Evolutionary conservation across 495 filamentous ascomycete genomes (phyloP).

Genomic region (Podospora sp.): DNA sequence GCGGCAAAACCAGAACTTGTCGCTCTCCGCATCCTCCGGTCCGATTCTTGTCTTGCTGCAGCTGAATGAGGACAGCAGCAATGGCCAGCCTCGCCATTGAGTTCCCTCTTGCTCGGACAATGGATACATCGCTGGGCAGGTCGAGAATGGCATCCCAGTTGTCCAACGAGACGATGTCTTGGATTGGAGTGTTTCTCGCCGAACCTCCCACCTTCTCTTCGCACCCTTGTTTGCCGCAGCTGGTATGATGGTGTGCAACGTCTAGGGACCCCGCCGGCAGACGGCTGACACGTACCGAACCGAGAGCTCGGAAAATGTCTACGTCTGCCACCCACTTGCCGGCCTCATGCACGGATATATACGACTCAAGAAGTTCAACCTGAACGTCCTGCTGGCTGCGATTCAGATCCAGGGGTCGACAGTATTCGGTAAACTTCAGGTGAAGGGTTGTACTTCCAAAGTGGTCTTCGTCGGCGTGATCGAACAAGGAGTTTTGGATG

Average conservation of each 20-base stretch:
- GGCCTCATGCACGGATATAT: background rate
- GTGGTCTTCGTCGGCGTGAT: background rate
- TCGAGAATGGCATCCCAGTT: constrained; percentile 3
- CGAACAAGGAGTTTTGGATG: background rate
- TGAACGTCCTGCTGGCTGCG: constrained; percentile 1
- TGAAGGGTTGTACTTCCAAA: background rate
- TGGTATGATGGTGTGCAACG: background rate
- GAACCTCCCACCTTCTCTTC: too few species aligned
- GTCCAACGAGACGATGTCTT: background rate
- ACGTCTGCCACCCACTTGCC: constrained; percentile 1
- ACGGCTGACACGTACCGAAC: background rate
- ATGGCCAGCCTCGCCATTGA: background rate
- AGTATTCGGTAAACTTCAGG: background rate
- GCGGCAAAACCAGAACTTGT: background rate
- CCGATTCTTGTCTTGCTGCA: background rate
- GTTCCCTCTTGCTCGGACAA: background rate
- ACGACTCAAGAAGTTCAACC: background rate
- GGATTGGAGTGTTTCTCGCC: background rate
- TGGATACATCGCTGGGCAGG: background rate
- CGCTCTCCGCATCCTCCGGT: background rate
- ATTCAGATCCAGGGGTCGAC: background rate
- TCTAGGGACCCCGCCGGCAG: background rate
- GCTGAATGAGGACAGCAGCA: background rate
- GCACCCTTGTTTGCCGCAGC: too few species aligned
- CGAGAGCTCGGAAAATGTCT: background rate